These are phyloP conservation scores for Debaryomyces fabryi DNA, from an alignment of 1,139 yeast genomes.

Conservation along the genomic window DNA sequence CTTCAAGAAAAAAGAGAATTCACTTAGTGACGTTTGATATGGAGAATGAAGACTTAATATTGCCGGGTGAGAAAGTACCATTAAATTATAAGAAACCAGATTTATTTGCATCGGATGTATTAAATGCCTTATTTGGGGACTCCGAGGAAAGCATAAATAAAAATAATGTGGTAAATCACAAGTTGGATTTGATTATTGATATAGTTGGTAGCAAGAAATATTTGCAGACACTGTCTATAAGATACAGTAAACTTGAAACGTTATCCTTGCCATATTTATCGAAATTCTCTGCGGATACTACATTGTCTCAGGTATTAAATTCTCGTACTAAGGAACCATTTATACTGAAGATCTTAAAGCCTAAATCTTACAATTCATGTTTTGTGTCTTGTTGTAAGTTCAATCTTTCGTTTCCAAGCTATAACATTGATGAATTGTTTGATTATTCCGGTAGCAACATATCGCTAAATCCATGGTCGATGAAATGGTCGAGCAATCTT, in stretches of 20 bases:
- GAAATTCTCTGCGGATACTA: constrained; percentile 22
- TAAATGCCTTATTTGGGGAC: constrained; percentile 35
- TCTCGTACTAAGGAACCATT: constrained; percentile 38
- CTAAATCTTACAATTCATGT: constrained; percentile 35
- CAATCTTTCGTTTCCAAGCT: constrained; percentile 34
- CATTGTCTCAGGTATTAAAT: constrained; percentile 29
- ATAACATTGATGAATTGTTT: constrained; percentile 33
- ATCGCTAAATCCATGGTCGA: constrained; percentile 31
- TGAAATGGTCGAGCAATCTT: constrained; percentile 34
- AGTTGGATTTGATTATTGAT: constrained; percentile 44
- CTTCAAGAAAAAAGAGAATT: constrained; percentile 24
- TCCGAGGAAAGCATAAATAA: constrained; percentile 23
- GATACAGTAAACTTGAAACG: constrained; percentile 33
- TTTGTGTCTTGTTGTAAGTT: constrained; percentile 45
- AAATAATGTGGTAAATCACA: constrained; percentile 29
- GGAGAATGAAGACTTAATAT: constrained; percentile 37
- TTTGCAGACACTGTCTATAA: constrained; percentile 35
- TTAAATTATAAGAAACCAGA: constrained; percentile 43
- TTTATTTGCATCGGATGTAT: constrained; percentile 42
- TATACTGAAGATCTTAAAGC: constrained; percentile 40
- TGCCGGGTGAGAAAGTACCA: constrained; percentile 41
- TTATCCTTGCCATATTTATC: constrained; percentile 35
- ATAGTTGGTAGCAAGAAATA: constrained; percentile 43
- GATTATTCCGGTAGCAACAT: constrained; percentile 20
- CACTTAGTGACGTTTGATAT: constrained; percentile 39